Base-by-base conservation (phyloP, 2,329 filamentous ascomycete species). In the Calycina herbarum region DNA sequence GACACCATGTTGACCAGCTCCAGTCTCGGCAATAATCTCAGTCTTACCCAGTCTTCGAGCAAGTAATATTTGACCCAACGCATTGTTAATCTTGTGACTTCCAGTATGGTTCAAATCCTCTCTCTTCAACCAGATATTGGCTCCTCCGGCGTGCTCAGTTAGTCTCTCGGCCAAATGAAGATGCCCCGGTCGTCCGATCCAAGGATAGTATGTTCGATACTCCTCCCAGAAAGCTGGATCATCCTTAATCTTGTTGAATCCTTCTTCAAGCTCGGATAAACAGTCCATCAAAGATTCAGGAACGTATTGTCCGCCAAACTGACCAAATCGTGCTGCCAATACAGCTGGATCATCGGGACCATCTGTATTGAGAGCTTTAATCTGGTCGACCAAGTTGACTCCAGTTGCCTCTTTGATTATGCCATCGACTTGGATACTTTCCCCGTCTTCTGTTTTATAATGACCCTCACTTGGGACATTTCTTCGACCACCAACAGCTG, bases 31-130 rank as follows among this genome's bases (percentile, higher is more conserved):
- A 73, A 99, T 99, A 73, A 99, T 98, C 77, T 93, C 91, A 5
- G 89, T 97, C 86, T 99, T 99, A 61, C 95, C 95, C 59, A 99
- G 81, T 68, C 93, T 85, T 73, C 86, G 86, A 1, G 95, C 95
- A 48, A 99, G 82, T 15, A 99, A 85, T 59, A 97, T 88, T 79
- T 99, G 95, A 1, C 95, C 95, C 8, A 99, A 83, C 0, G 95
- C 95, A 75, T 99, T 99, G 83, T 99, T 99, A 83, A 99, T 98
- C 86, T 99, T 99, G 85, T 99, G 95, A 69, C 92, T 96, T 71
- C 95, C 95, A 8, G 95, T 98, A 78, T 99, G 95, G 80, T 98
- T 98, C 64, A 98, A 83, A 77, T 99, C 95, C 80, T 99, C 95
- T 73, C 95, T 88, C 86, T 99, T 99, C 72, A 99, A 82, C 90